These are phyloP conservation scores for Hanseniaspora pseudoguilliermondii DNA, from an alignment of 805 yeast species.

Conservation along the genomic window DNA sequence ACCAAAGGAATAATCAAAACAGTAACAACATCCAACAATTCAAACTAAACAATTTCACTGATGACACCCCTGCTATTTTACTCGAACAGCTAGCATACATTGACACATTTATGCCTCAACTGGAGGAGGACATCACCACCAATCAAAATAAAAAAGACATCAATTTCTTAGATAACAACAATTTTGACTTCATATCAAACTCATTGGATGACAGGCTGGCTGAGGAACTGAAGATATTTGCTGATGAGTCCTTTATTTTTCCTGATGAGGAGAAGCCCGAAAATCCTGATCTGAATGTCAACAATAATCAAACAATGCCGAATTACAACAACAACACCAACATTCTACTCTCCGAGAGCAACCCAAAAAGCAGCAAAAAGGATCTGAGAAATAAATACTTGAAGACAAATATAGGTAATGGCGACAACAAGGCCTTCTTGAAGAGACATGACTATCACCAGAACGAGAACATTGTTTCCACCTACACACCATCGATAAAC, in stretches of 20 bases:
- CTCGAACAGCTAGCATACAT: conserved; percentile 70
- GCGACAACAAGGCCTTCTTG: conserved; percentile 8
- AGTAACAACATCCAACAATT: background rate
- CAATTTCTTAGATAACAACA: background rate
- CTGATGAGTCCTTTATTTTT: conserved; percentile 66
- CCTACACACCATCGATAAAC: conserved; percentile 3
- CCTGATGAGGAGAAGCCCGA: conserved; percentile 64
- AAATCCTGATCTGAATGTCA: conserved; percentile 16
- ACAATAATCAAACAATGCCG: conserved; percentile 4
- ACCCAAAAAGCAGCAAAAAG: background rate
- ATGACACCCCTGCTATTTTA: conserved; percentile 33
- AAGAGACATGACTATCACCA: conserved; percentile 8
- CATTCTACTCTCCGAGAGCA: background rate
- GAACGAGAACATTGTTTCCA: background rate
- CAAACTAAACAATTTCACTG: conserved; percentile 1
- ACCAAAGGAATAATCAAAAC: background rate
- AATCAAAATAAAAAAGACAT: conserved; percentile 7
- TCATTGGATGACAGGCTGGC: conserved; percentile 39
- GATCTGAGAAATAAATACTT: conserved; percentile 8
- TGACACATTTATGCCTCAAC: conserved; percentile 56
- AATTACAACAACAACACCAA: conserved; percentile 2
- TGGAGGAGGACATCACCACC: conserved; percentile 30
- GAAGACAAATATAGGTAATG: conserved; percentile 3
- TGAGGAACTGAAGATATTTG: conserved; percentile 67
- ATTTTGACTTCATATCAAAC: conserved; percentile 1